Conservation (phyloP, 768 basidiomycete genomes). For the Naganishia onofrii region DNA sequence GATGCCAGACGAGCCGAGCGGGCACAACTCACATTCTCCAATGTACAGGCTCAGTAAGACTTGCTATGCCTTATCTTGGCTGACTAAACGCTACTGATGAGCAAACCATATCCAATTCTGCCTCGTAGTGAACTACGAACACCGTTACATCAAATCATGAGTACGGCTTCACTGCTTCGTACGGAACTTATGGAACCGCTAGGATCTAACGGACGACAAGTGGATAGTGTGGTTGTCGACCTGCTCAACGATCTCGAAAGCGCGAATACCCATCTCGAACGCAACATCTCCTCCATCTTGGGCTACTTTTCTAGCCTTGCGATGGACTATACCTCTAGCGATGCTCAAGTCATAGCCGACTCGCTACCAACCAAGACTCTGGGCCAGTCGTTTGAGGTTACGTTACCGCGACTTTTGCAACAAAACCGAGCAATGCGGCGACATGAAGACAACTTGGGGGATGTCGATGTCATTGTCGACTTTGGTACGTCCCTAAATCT, state of each 20-base stretch:
- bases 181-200: slow-evolving; percentile 10
- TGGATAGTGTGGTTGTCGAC: not conserved
- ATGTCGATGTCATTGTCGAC: slow-evolving; percentile 10
- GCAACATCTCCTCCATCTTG: slow-evolving; percentile 12
- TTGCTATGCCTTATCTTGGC: not conserved
- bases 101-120: not conserved
- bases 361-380: not conserved
- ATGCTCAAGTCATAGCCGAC: not conserved
- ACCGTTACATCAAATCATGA: slow-evolving; percentile 11
- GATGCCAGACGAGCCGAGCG: slow-evolving; percentile 17
- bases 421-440: not conserved
- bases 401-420: not conserved
- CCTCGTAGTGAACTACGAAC: slow-evolving; percentile 11
- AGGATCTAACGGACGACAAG: not conserved
- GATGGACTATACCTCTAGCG: not conserved
- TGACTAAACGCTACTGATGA: not conserved
- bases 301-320: slow-evolving; percentile 11
- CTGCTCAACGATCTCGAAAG: slow-evolving; percentile 6
- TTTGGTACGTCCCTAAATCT: not conserved
- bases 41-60: slow-evolving; percentile 15
- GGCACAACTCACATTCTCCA: slow-evolving; percentile 7
- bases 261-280: slow-evolving; percentile 12
- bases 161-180: not conserved
- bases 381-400: not conserved
- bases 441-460: not conserved